phyloP scores from a whole-genome alignment of 2,329 filamentous ascomycete genomes.

The Monosporascus sp. region DNA sequence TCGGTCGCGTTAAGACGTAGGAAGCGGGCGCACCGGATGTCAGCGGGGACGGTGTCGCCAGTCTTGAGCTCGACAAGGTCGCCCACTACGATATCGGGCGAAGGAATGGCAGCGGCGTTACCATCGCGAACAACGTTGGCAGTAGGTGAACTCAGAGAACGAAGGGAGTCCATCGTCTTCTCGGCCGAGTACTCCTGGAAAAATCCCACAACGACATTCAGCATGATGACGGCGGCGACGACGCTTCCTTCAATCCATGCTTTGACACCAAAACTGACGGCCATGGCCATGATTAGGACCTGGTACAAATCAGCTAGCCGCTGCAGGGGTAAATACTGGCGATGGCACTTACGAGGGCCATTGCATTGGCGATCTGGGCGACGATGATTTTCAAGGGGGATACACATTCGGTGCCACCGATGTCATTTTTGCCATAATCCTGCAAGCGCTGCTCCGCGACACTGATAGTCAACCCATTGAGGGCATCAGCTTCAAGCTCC shows the following conservation, averaged over 20 bases:
- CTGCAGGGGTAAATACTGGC: not conserved
- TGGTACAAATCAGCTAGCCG: constrained; percentile 7
- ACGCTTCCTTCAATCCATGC: constrained; percentile 53
- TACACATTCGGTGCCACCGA: constrained; percentile 52
- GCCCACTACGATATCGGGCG: constrained; percentile 50
- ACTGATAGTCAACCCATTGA: constrained; percentile 47
- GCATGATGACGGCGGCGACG: constrained; percentile 43
- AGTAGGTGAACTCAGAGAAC: constrained; percentile 44
- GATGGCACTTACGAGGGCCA: constrained; percentile 49
- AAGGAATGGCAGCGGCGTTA: constrained; percentile 43
- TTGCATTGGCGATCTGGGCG: constrained; percentile 59
- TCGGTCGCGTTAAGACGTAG: not conserved
- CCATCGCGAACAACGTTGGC: constrained; percentile 47
- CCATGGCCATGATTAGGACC: constrained; percentile 48
- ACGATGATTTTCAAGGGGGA: constrained; percentile 54
- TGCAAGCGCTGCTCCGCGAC: constrained; percentile 48
- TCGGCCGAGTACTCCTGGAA: constrained; percentile 51
- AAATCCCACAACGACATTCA: constrained; percentile 51
- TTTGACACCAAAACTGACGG: constrained; percentile 44
- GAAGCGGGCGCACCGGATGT: constrained; percentile 25
- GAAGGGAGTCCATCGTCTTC: constrained; percentile 49
- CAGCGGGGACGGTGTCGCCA: constrained; percentile 39
- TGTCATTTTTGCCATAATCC: constrained; percentile 54
- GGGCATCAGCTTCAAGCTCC: constrained; percentile 46
- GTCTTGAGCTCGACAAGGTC: constrained; percentile 53